Evolutionary conservation across 495 filamentous ascomycete species (phyloP).

Genomic region (Penicillium soppii): DNA sequence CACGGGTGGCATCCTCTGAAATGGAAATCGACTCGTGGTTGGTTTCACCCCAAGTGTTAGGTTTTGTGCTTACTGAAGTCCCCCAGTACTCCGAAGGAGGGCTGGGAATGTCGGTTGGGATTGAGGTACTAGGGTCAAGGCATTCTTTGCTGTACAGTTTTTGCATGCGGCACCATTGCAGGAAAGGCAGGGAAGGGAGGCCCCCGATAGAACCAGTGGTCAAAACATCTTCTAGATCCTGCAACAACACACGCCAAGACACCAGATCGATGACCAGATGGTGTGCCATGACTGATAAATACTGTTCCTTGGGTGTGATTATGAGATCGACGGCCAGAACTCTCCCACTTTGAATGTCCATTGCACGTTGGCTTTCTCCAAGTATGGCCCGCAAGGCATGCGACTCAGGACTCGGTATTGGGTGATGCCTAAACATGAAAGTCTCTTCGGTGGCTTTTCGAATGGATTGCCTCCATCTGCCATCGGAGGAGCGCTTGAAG

Average conservation of each 20-base stretch:
- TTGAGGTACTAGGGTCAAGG: not conserved
- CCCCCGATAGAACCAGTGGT: not conserved
- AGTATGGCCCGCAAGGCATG: no score
- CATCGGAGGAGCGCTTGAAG: not conserved
- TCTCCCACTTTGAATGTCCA: not conserved
- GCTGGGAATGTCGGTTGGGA: not conserved
- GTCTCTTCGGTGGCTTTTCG: not conserved
- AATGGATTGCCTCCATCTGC: not conserved
- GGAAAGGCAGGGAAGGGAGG: not conserved
- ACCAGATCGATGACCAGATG: conserved; percentile 60
- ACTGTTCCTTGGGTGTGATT: conserved; percentile 25
- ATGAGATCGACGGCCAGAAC: not conserved
- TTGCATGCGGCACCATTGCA: conserved; percentile 4
- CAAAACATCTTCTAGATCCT: conserved; percentile 57
- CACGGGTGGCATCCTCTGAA: not conserved
- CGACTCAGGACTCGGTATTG: no score
- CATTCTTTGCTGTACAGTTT: not conserved
- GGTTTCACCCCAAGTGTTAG: conserved; percentile 1
- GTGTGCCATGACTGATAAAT: conserved; percentile 44
- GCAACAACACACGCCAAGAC: conserved; percentile 58
- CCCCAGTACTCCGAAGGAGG: conserved; percentile 1
- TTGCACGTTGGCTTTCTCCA: not conserved
- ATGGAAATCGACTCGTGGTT: not conserved
- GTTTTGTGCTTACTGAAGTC: no score
- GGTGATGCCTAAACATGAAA: not conserved